A percentile compares a stretch with the other conserved stretches of the same genome.
Conservation (phyloP, 495 filamentous ascomycete species). For the Penicillium daleae region DNA sequence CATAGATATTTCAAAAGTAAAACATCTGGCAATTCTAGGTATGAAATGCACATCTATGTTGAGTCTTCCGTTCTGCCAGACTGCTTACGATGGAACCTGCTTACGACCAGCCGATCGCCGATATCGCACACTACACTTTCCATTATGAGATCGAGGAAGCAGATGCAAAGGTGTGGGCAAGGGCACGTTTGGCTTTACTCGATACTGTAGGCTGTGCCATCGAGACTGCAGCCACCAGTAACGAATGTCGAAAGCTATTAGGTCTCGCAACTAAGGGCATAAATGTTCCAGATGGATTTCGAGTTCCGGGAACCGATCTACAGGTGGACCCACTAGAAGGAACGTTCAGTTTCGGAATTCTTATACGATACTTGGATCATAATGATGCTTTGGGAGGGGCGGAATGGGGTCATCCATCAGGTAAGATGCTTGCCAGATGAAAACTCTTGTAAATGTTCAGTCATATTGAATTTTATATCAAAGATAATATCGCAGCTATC, state of each 20-base stretch:
- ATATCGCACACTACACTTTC: constrained; percentile 39
- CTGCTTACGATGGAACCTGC: constrained; percentile 14
- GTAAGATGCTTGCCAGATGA: constrained; percentile 14
- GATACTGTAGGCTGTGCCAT: constrained; percentile 48
- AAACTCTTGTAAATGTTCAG: neutral
- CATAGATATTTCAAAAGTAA: neutral
- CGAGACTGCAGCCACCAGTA: constrained; percentile 34
- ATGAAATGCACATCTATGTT: no score
- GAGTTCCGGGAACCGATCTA: constrained; percentile 44
- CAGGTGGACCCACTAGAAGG: constrained; percentile 46
- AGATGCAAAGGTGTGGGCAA: constrained; percentile 22
- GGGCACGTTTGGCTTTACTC: constrained; percentile 39
- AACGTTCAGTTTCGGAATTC: constrained; percentile 46
- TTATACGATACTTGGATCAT: constrained; percentile 51
- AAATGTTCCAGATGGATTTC: constrained; percentile 41
- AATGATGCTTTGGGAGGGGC: constrained; percentile 48
- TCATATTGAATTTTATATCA: neutral
- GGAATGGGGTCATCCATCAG: constrained; percentile 53
- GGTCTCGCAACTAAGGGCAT: constrained; percentile 32
- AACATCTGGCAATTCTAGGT: no score
- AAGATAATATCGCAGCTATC: constrained; percentile 50
- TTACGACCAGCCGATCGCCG: constrained; percentile 35
- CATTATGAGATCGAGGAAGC: constrained; percentile 23
- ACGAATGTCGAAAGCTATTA: constrained; percentile 31
- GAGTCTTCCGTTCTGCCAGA: no score